Base-by-base conservation (phyloP, 495 filamentous ascomycete species). In the Glonium stellatum region DNA sequence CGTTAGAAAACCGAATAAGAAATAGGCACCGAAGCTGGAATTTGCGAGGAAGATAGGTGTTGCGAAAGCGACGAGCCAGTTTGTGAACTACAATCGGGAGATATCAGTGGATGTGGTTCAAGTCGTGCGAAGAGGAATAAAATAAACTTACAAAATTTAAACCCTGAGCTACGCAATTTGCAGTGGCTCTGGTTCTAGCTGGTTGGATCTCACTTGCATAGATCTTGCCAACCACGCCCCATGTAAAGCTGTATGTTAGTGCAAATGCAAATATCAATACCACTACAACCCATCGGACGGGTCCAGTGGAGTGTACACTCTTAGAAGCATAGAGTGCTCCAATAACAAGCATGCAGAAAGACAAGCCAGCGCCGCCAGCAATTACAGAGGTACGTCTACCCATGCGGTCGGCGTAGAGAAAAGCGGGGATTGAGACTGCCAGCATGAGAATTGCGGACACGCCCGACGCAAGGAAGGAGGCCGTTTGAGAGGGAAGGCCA, bases 11-110 rank as follows among this genome's bases (percentile, higher is more conserved):
- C 80, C 84, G 59, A 82, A 86, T 9, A 87, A 66, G 53, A 86
- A 86, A 64, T 87, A 87, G 0, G 79, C 78, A 0, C 80, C 82
- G 42, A 69, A 85, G 5, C 74, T 76, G 6, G 77, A 82, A 5
- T 75, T 76, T 0, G 79, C 78, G 13, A 88, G 71, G 15, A 89
- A 71, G 8, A 86, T 78, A 0, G 85, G 86, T 0, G 84, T 84
- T 4, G 78, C 77, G 52, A 87, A 75, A 0, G 84, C 85, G 1
- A 87, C 78, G n/a, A 87, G 65, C 68, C 81, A 87, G 64, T 87
- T 87, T 11, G 74, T 59, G 37, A 70, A 58, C 69, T 69, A 47
- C 3, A 2, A 50, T 3, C 8, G 36, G 15, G 36, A 8, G 36
- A n/a, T 39, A 35, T 58, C 15, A 57, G 52, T 25, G 10, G 12